Evolutionary conservation across 768 basidiomycete species (phyloP), one percentile per base, ranked within the genome.

Genomic region (Boletus huronensis): DNA sequence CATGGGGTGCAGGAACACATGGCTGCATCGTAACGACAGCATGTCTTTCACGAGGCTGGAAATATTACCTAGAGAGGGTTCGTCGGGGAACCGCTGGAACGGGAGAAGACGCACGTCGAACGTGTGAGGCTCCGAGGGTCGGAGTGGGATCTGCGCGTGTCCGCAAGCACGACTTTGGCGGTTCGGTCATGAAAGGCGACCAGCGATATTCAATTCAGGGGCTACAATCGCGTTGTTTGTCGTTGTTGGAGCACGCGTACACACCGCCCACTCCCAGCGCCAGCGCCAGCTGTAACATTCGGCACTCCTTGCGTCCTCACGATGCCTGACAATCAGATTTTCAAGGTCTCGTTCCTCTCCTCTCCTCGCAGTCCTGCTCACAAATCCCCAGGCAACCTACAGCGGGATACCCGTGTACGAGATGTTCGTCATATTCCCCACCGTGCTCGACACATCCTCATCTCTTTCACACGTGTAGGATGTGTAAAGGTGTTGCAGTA

Each of bases 401-500:
- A 93, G 92, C 72, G 92, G 91, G 41, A 92, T 93, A 61, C 91
- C 91, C 59, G 91, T 93, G 41, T 93, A 90, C 62, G 91, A 93
- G 74, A 92, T 93, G 91, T 92, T 69, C 66, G 88, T 77, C 35
- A 28, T 47, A 47, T 61, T 68, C 57, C 67, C 70, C 76, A 64
- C 74, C 73, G 16, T 29, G n/a, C 39, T 35, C 25, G 64, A 70
- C 72, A 70, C 64, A 53, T 65, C 57, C 70, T 75, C 60, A 71
- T 59, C 38, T 63, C 45, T 58, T 58, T 64, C 65, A 73, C 74
- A 72, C 78, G 77, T 69, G 61, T 61, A 93, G 91, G 90, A 91
- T 93, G 87, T 90, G 85, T 76, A 92, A 93, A 69, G 87, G 90
- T 50, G 90, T 98, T 67, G 96, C 97, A 50, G 93, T 98, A 58